Conservation (phyloP, 805 yeast genomes). For the Candida hungchunana region DNA sequence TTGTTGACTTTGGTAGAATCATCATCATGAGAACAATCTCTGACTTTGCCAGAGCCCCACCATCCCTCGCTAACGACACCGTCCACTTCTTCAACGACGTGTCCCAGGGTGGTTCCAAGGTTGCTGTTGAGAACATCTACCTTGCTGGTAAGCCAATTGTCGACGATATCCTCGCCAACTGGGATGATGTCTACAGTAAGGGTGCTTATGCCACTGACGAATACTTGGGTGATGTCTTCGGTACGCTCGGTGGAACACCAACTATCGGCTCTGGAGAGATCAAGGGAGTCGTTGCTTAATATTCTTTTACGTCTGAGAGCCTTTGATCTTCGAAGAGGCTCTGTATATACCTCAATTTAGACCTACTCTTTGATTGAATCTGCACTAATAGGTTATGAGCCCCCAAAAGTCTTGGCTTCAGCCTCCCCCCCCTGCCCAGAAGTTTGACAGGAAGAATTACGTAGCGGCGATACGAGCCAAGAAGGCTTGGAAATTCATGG, state of each 20-base stretch:
- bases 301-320: too few relatives aligned
- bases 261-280: constrained; percentile 12
- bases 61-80: constrained; percentile 9
- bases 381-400: too few relatives aligned
- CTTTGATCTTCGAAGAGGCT: too few relatives aligned
- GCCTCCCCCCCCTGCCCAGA: too few relatives aligned
- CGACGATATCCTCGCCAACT: constrained; percentile 13
- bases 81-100: constrained; percentile 15
- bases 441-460: too few relatives aligned
- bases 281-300: constrained; percentile 6
- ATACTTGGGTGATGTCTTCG: constrained; percentile 16
- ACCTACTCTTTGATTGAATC: too few relatives aligned
- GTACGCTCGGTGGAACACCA: constrained; percentile 16
- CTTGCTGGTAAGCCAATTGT: constrained; percentile 15
- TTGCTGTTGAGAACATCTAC: constrained; percentile 12
- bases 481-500: too few relatives aligned
- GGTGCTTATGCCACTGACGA: constrained; percentile 12
- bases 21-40: constrained; percentile 14
- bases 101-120: constrained; percentile 14
- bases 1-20: constrained; percentile 10
- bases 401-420: too few relatives aligned
- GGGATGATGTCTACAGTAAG: constrained; percentile 13
- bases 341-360: too few relatives aligned
- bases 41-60: constrained; percentile 15
- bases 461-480: too few relatives aligned